phyloP scores from a whole-genome alignment of 129 eudicot genomes.

The Mikania micrantha region DNA sequence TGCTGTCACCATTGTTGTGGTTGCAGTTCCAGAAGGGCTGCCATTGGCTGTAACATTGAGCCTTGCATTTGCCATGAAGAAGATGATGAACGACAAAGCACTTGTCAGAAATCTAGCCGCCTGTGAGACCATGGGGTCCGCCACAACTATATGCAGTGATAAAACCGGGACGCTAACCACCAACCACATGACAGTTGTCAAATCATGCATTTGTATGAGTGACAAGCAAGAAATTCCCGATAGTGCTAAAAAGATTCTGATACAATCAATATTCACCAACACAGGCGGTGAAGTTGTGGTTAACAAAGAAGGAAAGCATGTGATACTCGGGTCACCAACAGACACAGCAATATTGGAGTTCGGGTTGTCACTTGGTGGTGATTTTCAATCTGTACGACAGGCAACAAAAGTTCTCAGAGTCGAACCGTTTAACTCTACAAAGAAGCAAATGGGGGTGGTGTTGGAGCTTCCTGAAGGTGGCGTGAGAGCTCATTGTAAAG shows the following conservation, averaged over 20 bases:
- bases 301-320: conserved; percentile 55
- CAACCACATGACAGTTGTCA: conserved; percentile 94
- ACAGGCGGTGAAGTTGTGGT: conserved; percentile 91
- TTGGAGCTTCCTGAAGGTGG: conserved; percentile 77
- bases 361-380: conserved; percentile 82
- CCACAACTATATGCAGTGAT: conserved; percentile 94
- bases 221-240: conserved; percentile 49
- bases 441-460: conserved; percentile 92
- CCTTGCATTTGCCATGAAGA: conserved; percentile 95
- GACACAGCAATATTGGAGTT: conserved; percentile 81
- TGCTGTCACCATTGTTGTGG: conserved; percentile 94
- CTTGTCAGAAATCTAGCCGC: conserved; percentile 92
- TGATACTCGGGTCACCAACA: conserved; percentile 89
- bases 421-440: conserved; percentile 96
- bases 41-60: conserved; percentile 93
- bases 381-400: conserved; percentile 56
- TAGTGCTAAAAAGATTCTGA: conserved; percentile 35
- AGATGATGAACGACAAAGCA: conserved; percentile 98
- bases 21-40: conserved; percentile 95
- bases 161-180: conserved; percentile 95
- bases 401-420: conserved; percentile 48
- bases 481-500: conserved; percentile 72
- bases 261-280: conserved; percentile 83
- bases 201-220: conserved; percentile 71
- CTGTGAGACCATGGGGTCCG: conserved; percentile 99